These are phyloP conservation scores for Blastobotrys serpentis DNA, from an alignment of 1,139 yeast species.

Conservation along the genomic window DNA sequence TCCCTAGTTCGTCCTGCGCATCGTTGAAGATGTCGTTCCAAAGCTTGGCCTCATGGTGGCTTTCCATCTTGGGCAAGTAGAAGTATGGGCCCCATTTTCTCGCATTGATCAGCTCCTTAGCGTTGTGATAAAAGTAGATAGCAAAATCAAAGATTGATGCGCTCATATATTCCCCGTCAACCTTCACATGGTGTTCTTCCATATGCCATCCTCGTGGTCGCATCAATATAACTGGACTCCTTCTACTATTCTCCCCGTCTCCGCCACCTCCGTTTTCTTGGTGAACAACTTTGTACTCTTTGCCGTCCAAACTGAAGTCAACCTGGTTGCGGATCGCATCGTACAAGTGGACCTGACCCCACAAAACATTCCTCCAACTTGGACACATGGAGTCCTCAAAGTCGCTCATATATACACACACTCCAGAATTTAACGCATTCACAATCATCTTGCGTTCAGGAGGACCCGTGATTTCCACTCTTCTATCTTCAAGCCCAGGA, in stretches of 20 bases:
- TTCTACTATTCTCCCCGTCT: too few species aligned
- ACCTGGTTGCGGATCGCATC: conserved; percentile 79
- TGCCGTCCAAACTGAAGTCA: conserved; percentile 58
- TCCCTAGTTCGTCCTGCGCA: conserved; percentile 64
- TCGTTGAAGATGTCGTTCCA: conserved; percentile 76
- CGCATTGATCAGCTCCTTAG: conserved; percentile 52
- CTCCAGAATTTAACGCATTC: conserved; percentile 85
- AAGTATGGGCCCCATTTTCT: conserved; percentile 76
- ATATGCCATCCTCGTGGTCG: conserved; percentile 90
- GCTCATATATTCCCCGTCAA: conserved; percentile 73
- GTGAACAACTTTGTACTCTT: conserved; percentile 53
- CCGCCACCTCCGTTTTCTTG: too few species aligned
- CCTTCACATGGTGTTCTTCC: conserved; percentile 66
- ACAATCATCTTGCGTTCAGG: conserved; percentile 90
- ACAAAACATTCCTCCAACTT: conserved; percentile 84
- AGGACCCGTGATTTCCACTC: conserved; percentile 48
- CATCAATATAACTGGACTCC: conserved; percentile 69
- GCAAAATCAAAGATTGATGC: conserved; percentile 80
- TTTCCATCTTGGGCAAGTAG: conserved; percentile 79
- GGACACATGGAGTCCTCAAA: conserved; percentile 95
- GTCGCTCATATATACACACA: conserved; percentile 92
- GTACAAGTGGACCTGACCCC: conserved; percentile 88
- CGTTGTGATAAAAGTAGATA: conserved; percentile 71
- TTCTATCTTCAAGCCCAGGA: conserved; percentile 66
- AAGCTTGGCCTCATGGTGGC: conserved; percentile 72